A percentile compares a stretch with the other conserved stretches of the same genome.
phyloP scores from a whole-genome alignment of 1,284 basidiomycete species.

The Pyrrhoderma noxium region DNA sequence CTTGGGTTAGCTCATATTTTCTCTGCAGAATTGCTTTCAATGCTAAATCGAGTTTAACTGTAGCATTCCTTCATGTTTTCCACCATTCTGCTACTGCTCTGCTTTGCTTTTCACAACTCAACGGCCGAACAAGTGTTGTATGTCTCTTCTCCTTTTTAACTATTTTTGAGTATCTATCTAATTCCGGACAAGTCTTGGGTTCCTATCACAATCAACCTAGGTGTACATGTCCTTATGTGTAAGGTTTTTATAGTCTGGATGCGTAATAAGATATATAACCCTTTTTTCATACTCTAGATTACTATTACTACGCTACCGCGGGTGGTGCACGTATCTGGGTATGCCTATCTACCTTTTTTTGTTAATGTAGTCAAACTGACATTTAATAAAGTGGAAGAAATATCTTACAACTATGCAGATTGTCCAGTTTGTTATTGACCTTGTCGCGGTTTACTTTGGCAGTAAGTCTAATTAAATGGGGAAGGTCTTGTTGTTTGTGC shows the following conservation, averaged over 20 bases:
- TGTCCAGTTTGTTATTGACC: slow-evolving; percentile 87
- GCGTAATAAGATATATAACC: slow-evolving; percentile 18
- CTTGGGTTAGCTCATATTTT: slow-evolving; percentile 51
- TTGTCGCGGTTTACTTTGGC: slow-evolving; percentile 87
- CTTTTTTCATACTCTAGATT: slow-evolving; percentile 47
- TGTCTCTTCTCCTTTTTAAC: slow-evolving; percentile 27
- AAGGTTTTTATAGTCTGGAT: slow-evolving; percentile 29
- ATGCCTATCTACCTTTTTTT: slow-evolving; percentile 23
- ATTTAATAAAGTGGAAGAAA: slow-evolving; percentile 81
- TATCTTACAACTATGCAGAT: slow-evolving; percentile 96
- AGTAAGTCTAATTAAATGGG: slow-evolving; percentile 45
- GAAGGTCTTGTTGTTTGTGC: not conserved
- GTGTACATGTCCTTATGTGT: slow-evolving; percentile 99
- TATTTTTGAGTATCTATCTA: too few relatives aligned
- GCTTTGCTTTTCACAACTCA: slow-evolving; percentile 90
- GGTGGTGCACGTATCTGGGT: slow-evolving; percentile 96
- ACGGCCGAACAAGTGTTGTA: slow-evolving; percentile 87
- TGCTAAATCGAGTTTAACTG: slow-evolving; percentile 6
- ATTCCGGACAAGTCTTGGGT: slow-evolving; percentile 99
- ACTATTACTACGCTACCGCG: slow-evolving; percentile 96
- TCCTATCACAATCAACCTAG: slow-evolving; percentile 87
- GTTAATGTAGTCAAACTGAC: slow-evolving; percentile 11
- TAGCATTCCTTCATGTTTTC: slow-evolving; percentile 96
- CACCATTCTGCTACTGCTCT: slow-evolving; percentile 98
- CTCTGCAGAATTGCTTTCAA: slow-evolving; percentile 4